Conservation (phyloP, 768 basidiomycete species). For the Auriscalpium orientale region DNA sequence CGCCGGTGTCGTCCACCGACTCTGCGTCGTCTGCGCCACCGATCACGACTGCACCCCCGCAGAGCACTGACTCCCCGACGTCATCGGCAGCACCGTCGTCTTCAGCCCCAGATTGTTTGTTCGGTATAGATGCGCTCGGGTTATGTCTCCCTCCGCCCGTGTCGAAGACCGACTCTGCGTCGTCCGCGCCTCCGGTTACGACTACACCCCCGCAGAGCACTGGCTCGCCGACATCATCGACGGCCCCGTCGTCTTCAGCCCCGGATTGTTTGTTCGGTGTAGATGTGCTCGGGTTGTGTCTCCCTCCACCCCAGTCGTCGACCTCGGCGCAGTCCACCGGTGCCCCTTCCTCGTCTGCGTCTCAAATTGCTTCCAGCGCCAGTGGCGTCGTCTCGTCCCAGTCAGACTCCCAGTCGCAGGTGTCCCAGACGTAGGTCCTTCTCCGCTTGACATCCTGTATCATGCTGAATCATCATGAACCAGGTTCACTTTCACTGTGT, state of each 20-base stretch:
- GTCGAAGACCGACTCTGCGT: neutral
- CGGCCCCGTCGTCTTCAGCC: too few relatives aligned
- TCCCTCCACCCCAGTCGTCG: neutral
- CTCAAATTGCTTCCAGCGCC: too few relatives aligned
- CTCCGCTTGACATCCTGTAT: too few relatives aligned
- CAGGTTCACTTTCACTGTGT: too few relatives aligned
- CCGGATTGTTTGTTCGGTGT: neutral
- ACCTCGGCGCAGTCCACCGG: neutral
- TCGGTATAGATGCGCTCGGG: neutral
- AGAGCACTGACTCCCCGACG: conserved; percentile 1
- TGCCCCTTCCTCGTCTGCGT: neutral
- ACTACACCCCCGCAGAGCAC: neutral
- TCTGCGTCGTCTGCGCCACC: neutral
- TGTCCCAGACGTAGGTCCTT: too few relatives aligned
- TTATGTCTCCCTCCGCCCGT: neutral
- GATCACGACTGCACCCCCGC: neutral
- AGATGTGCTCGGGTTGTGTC: neutral
- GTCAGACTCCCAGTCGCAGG: too few relatives aligned
- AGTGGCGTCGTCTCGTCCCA: too few relatives aligned
- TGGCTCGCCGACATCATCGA: neutral
- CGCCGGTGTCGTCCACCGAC: neutral
- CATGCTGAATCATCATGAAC: too few relatives aligned
- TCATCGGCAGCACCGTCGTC: too few relatives aligned
- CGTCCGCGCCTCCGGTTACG: neutral
- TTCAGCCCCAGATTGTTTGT: neutral